Evolutionary conservation across 169 alveolate genomes (phyloP), one percentile per base, ranked within the genome.

Genomic region (Eimeria sp.): DNA sequence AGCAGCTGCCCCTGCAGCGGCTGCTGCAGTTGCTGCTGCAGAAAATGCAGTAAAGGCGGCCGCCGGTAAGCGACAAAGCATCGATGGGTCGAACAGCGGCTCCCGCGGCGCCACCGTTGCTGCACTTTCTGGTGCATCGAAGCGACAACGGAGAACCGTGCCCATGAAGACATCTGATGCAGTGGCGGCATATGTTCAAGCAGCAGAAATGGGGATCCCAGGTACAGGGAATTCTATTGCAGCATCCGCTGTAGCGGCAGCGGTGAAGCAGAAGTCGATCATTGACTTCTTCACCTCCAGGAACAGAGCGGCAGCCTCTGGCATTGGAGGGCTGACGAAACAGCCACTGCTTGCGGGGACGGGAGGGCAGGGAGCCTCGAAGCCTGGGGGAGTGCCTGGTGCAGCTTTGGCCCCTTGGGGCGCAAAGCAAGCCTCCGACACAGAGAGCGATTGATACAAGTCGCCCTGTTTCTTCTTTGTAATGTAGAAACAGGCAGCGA

Each of bases 251-350:
- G 80, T 56, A 40, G 82, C 89, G 9, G 85, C 90, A 11, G 91
- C 95, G 27, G 68, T 68, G 6, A 80, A 93, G 43, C 96, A 93
- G 82, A 80, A 93, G 89, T 83, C 96, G 54, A 93, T 93, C 23
- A 80, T 93, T 20, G 96, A 93, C 27, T 93, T 93, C 33, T 93
- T 93, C 89, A 66, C 64, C 40, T 74, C 96, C 25, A 80, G 94
- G 82, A 93, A 80, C 82, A 83, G 77, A 68, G 89, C 80, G 64
- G 94, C 93, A 18, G 93, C 93, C 49, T 40, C 93, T 9, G 93
- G 83, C 30, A 52, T 30, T 30, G 58, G 82, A 3, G 93, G 93
- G 54, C 20, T 64, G 52, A 37, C 71, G 77, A 60, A 87, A 66
- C 93, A 60, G 82, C 82, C 82, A 33, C 27, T 62, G 49, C 52